These are phyloP conservation scores for Coemansia guatemalensis DNA, from an alignment of 192 early-diverging fungal species.

Conservation along the genomic window DNA sequence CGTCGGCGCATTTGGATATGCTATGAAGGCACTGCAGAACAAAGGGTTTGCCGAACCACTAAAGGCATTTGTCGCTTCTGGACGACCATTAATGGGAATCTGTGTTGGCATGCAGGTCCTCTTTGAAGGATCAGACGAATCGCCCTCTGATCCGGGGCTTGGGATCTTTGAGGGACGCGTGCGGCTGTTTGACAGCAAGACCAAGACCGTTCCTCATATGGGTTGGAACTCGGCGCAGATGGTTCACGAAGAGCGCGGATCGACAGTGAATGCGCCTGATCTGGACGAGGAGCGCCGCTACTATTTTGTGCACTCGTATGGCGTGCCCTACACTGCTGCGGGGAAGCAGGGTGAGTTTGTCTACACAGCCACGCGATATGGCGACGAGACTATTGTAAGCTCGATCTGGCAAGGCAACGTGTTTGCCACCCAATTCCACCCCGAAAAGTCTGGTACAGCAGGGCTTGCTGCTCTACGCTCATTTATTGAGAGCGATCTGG, in stretches of 20 bases:
- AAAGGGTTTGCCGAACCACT: conserved; percentile 83
- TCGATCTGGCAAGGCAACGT: conserved; percentile 80
- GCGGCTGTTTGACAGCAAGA: conserved; percentile 60
- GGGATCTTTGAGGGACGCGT: conserved; percentile 78
- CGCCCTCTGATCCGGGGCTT: conserved; percentile 73
- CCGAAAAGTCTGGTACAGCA: conserved; percentile 93
- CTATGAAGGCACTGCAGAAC: conserved; percentile 72
- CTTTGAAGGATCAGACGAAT: conserved; percentile 90
- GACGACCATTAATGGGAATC: conserved; percentile 95
- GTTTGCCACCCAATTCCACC: conserved; percentile 99
- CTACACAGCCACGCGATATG: conserved; percentile 84
- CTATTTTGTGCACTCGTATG: conserved; percentile 99
- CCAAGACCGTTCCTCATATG: conserved; percentile 96
- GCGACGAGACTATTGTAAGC: conserved; percentile 82
- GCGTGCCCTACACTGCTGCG: conserved; percentile 61
- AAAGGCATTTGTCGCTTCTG: conserved; percentile 77
- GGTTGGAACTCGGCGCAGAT: conserved; percentile 80
- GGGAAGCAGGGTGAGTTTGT: conserved; percentile 66
- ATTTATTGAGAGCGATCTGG: conserved; percentile 66
- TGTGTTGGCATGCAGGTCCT: conserved; percentile 98
- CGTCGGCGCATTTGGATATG: conserved; percentile 95
- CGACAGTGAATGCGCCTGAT: conserved; percentile 14
- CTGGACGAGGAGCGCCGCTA: conserved; percentile 64
- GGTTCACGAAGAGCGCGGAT: conserved; percentile 10
- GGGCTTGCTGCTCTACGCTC: conserved; percentile 79